Evolutionary conservation across 257 asterid genomes (phyloP).

Genomic region (Prunella vulgaris): DNA sequence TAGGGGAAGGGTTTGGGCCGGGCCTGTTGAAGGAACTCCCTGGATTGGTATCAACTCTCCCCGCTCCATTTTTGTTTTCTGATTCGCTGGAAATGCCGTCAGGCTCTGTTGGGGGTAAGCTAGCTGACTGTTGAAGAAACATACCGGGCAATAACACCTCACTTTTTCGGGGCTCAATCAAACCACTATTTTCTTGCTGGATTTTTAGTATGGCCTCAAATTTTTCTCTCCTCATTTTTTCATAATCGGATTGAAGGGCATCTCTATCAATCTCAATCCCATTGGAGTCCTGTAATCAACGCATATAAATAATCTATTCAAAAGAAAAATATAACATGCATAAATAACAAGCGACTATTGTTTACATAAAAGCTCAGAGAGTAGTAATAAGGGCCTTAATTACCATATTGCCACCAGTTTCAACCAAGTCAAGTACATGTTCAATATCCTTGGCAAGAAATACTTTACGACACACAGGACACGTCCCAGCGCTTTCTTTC

Average conservation of each 20-base stretch:
- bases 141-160: constrained; percentile 77
- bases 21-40: constrained; percentile 42
- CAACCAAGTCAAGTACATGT: constrained; percentile 77
- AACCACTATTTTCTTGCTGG: constrained; percentile 76
- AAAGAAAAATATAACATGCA: not conserved
- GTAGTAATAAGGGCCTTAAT: not conserved
- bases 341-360: not conserved
- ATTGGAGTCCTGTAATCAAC: constrained; percentile 31
- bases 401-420: constrained; percentile 45
- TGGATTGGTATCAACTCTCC: constrained; percentile 31
- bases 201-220: constrained; percentile 56
- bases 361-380: not conserved
- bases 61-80: constrained; percentile 21
- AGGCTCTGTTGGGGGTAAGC: constrained; percentile 34
- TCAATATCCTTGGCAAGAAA: constrained; percentile 78
- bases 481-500: constrained; percentile 54
- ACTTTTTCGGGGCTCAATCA: constrained; percentile 63
- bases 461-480: constrained; percentile 85
- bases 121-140: constrained; percentile 63
- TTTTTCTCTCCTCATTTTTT: constrained; percentile 58
- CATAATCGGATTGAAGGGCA: constrained; percentile 54
- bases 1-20: constrained; percentile 3
- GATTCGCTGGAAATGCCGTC: constrained; percentile 26
- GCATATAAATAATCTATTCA: not conserved
- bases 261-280: constrained; percentile 34